Conservation (phyloP, 345 rosid genomes). For the Euphorbia peplus region DNA sequence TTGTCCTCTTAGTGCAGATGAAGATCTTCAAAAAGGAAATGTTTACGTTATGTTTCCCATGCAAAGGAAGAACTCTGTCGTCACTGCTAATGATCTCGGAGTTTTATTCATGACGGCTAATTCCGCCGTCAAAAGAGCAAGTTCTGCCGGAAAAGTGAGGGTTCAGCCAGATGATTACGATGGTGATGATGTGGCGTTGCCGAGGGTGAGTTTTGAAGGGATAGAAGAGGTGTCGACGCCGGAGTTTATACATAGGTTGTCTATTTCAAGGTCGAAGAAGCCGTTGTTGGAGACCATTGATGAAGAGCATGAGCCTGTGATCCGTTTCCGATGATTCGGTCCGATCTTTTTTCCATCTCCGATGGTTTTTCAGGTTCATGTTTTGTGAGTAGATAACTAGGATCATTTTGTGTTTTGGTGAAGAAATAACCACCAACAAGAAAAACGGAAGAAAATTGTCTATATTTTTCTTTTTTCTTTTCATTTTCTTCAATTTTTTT, state of each 20-base stretch:
- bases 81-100: constrained; percentile 11
- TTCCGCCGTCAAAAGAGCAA: neutral
- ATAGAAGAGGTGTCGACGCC: constrained; percentile 19
- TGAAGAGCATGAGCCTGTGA: no score
- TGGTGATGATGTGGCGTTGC: neutral
- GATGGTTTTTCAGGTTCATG: no score
- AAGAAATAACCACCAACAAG: no score
- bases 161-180: neutral
- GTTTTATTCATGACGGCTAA: neutral
- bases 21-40: constrained; percentile 10
- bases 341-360: no score
- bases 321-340: no score
- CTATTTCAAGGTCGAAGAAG: constrained; percentile 28
- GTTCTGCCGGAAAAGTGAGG: neutral
- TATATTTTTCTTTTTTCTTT: no score
- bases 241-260: constrained; percentile 18
- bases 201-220: constrained; percentile 19
- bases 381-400: no score
- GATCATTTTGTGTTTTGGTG: no score
- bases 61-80: constrained; percentile 14
- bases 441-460: no score
- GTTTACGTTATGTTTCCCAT: constrained; percentile 21
- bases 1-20: constrained; percentile 17
- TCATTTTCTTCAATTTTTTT: no score
- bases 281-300: constrained; percentile 21